Conservation (phyloP, 2,329 filamentous ascomycete species). For the Verticillium zaregamsianum region DNA sequence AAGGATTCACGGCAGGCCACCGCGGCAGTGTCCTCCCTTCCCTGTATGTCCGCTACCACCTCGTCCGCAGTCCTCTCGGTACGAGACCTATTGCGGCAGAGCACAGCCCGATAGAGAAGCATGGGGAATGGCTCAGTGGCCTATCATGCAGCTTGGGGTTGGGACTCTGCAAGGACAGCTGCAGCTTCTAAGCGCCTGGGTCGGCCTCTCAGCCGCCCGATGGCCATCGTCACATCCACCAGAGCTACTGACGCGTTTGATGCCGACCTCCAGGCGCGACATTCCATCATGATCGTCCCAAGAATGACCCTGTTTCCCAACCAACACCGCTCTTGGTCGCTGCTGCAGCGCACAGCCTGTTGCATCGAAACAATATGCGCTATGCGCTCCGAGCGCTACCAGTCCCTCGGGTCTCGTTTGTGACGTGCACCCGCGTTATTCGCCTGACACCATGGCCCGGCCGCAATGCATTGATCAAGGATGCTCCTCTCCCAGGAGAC, state of each 20-base stretch:
- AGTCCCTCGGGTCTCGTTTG: neutral
- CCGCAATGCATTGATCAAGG: neutral
- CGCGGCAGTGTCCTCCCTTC: neutral
- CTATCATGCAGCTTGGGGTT: neutral
- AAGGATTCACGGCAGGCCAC: neutral
- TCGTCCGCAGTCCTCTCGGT: neutral
- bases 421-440: neutral
- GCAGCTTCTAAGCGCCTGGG: constrained; percentile 3
- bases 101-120: neutral
- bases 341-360: neutral
- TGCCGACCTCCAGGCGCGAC: neutral
- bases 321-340: neutral
- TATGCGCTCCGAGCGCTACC: neutral
- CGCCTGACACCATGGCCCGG: neutral
- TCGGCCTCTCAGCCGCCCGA: constrained; percentile 2
- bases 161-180: neutral
- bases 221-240: neutral
- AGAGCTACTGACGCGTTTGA: neutral
- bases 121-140: neutral
- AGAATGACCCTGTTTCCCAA: neutral
- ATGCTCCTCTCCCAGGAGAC: neutral
- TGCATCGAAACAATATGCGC: neutral
- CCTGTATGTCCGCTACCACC: neutral
- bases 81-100: neutral
- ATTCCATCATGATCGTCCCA: neutral